Percentiles rank a stretch among this genome's conserved stretches.
Evolutionary conservation across 768 basidiomycete genomes (phyloP).

Genomic region (Flagelloscypha sp.): DNA sequence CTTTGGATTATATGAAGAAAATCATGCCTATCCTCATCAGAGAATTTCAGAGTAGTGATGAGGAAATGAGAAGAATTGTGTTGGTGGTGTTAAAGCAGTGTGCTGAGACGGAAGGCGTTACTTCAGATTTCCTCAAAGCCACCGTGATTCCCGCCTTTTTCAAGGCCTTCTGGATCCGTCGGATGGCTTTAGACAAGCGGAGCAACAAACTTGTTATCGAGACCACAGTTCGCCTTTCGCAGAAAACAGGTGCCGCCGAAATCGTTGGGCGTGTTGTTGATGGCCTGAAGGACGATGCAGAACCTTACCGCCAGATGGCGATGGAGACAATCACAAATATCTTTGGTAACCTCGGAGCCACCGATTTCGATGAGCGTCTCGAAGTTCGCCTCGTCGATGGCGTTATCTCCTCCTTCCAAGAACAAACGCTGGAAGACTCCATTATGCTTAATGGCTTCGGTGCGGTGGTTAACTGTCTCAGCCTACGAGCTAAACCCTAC

Average conservation of each 20-base stretch:
- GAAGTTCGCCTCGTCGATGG: constrained; percentile 94
- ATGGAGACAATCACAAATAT: constrained; percentile 99
- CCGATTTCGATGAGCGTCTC: constrained; percentile 93
- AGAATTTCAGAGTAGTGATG: constrained; percentile 98
- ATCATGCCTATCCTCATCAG: constrained; percentile 94
- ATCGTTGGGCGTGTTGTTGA: constrained; percentile 87
- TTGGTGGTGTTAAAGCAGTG: constrained; percentile 99
- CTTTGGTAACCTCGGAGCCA: constrained; percentile 86
- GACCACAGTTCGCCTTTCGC: constrained; percentile 96
- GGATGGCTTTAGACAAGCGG: constrained; percentile 94
- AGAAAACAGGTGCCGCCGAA: constrained; percentile 93
- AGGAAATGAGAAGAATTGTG: constrained; percentile 99
- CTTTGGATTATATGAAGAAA: constrained; percentile 98
- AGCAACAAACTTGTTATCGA: constrained; percentile 98
- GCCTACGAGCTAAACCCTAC: constrained; percentile 95
- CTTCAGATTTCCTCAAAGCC: constrained; percentile 89
- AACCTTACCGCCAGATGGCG: constrained; percentile 97
- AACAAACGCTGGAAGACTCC: constrained; percentile 97
- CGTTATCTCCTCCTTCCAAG: constrained; percentile 99
- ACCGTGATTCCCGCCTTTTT: constrained; percentile 99
- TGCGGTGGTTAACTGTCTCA: constrained; percentile 94
- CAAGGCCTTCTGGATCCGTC: constrained; percentile 97
- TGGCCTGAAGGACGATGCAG: constrained; percentile 85
- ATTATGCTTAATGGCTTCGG: constrained; percentile 99
- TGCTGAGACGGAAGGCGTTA: constrained; percentile 96